These are phyloP conservation scores for Penicillium angulare DNA, from an alignment of 495 filamentous ascomycete species.

Conservation along the genomic window DNA sequence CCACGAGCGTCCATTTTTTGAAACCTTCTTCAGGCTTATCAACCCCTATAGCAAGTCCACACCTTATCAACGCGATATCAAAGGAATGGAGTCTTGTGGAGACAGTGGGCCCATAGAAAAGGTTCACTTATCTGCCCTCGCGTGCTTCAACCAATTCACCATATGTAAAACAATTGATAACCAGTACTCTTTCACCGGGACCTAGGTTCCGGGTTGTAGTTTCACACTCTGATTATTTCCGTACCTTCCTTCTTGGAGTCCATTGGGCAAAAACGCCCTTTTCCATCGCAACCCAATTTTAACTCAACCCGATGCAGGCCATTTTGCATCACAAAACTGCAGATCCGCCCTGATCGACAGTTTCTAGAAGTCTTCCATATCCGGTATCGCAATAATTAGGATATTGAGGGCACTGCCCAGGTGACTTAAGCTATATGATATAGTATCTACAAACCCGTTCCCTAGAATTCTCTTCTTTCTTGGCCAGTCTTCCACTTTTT, in stretches of 20 bases:
- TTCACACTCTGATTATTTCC: no score
- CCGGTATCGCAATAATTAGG: no score
- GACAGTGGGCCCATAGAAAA: slow-evolving; percentile 2
- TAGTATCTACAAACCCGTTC: no score
- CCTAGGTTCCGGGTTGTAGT: no score
- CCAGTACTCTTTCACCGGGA: background rate
- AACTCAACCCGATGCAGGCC: background rate
- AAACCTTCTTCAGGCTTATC: no score
- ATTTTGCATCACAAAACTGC: background rate
- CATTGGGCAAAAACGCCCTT: background rate
- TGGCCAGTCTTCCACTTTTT: no score
- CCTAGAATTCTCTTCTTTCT: no score
- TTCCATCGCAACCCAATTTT: background rate
- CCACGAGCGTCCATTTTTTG: no score
- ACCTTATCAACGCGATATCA: slow-evolving; percentile 8
- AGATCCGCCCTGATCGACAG: slow-evolving; percentile 8
- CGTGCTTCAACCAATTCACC: slow-evolving; percentile 19
- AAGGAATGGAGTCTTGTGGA: slow-evolving; percentile 16
- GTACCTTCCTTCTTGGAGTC: no score
- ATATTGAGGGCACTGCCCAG: no score
- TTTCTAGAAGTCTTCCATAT: slow-evolving; percentile 5
- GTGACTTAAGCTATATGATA: no score
- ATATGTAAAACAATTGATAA: slow-evolving; percentile 15
- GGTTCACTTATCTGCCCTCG: slow-evolving; percentile 13
- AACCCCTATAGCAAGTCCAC: background rate